Base-by-base conservation (phyloP, 176 grass and related monocot genomes). In the Hyparrhenia diplandra region DNA sequence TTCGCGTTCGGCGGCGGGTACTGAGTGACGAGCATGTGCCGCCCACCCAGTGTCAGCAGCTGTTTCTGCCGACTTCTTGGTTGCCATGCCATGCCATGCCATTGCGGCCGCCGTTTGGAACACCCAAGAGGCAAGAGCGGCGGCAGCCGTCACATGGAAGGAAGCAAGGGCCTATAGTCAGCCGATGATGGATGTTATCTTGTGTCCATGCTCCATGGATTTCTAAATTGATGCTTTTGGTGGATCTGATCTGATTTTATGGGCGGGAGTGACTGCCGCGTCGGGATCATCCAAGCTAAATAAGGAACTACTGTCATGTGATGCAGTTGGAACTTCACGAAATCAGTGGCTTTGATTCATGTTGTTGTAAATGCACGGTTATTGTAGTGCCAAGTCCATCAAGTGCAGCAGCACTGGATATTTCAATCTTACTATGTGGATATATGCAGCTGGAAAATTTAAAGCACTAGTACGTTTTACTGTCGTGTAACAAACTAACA, bases 1-100 rank as follows among this genome's bases (percentile, higher is more conserved):
- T 90, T 85, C 35, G 68, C 78, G 39, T 88, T 88, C 75, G 78
- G 77, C 49, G 45, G 52, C 57, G 71, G 85, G 46, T 89, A 80
- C 78, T 88, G 69, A 46, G 25, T 1, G 52, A 13, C 40, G 21
- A 17, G 17, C 57, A 31, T 34, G 68, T 21, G 71, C 59, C 32
- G 31, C 23, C 32, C n/a, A n/a, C 23, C 10, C 27, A 30, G 17
- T 21, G 62, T 35, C 8, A 4, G 30, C 31, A n/a, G 45, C 69
- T 6, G 25, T 7, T 10, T 72, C 2, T 4, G 57, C 37, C 21
- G 51, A 4, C 13, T 14, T 47, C 6, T 17, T 27, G 43, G 64
- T 3, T 29, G 28, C 27, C 45, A 18, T 47, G 42, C 39, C 62
- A n/a, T 72, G n/a, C 57, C 37, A 17, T 16, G 27, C 54, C 52